Conservation (phyloP, 169 alveolate species). For the Theileria sp. region DNA sequence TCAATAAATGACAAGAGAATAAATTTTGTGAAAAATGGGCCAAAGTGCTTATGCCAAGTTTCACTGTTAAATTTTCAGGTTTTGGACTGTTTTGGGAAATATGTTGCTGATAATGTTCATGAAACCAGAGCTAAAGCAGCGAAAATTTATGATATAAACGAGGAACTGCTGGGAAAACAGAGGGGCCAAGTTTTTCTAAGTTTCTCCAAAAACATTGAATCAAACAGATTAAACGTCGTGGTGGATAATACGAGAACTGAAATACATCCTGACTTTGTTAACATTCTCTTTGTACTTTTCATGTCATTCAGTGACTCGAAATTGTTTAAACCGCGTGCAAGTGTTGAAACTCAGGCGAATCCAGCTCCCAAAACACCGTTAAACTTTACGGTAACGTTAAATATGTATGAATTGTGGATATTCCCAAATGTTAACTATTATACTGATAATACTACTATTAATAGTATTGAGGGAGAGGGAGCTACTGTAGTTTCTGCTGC, state of each 20-base stretch:
- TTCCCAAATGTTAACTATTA: not conserved
- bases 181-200: not conserved
- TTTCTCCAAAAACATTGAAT: not conserved
- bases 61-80: not conserved
- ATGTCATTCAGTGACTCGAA: not conserved
- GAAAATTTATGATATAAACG: not conserved
- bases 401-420: slow-evolving; percentile 8
- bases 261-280: slow-evolving; percentile 8
- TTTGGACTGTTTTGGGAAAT: slow-evolving; percentile 11
- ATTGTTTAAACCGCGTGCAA: not conserved
- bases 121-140: slow-evolving; percentile 1
- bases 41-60: not conserved
- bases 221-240: not conserved
- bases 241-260: not conserved
- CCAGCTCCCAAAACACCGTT: not conserved
- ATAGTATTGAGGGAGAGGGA: no score
- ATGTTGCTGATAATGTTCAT: not conserved
- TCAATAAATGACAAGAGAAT: not conserved
- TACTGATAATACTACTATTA: not conserved
- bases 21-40: slow-evolving; percentile 1
- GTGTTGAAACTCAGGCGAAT: no score
- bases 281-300: not conserved
- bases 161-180: slow-evolving; percentile 1
- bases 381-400: not conserved
- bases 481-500: not conserved